Base-by-base conservation (phyloP, 208 protist species). In the Acanthamoeba quina region DNA sequence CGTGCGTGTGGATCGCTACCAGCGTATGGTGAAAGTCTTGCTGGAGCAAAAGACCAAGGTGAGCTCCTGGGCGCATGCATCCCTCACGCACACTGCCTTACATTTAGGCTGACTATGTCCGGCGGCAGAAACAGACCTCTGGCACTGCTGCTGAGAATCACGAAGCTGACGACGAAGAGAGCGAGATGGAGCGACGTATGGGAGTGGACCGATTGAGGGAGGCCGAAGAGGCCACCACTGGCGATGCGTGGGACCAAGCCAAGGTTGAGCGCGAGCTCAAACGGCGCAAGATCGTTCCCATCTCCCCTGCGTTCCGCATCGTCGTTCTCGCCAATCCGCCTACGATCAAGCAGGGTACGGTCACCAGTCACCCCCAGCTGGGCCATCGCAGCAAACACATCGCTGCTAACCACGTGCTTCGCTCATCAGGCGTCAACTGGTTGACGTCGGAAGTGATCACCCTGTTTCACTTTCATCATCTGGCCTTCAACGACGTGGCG, bases 401-500 rank as follows among this genome's bases (percentile, higher is more conserved):
- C 9, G 15, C 52, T 47, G 41, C 41, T 47, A 10, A 47, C 2
- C 41, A 41, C 11, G 21, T 21, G 44, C 91, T 60, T 82, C 47
- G 15, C 62, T 41, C 26, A 19, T 17, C 66, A 78, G 60, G 78
- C 10, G 60, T 47, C n/a, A 94, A 90, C 52, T 99, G 97, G 95
- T 90, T 99, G 66, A 97, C 96, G 10, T 95, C 96, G 17, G 98
- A 99, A 54, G 96, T 98, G 21, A 97, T 98, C 2, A 96, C 96
- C 26, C 80, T 99, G 44, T 99, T 99, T 96, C 96, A 98, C 78
- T 97, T 98, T 21, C 96, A 99, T 62, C 74, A 88, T 41, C 96
- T 99, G 95, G 96, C 86, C 26, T 85, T 94, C 31, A 70, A 85
- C 52, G 96, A 96, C 37, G 80, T 24, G n/a, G 24, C 90, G 6